A percentile compares a stretch with the other conserved stretches of the same genome.
Evolutionary conservation across 1,284 basidiomycete species (phyloP).

Genomic region (Melampsora americana): DNA sequence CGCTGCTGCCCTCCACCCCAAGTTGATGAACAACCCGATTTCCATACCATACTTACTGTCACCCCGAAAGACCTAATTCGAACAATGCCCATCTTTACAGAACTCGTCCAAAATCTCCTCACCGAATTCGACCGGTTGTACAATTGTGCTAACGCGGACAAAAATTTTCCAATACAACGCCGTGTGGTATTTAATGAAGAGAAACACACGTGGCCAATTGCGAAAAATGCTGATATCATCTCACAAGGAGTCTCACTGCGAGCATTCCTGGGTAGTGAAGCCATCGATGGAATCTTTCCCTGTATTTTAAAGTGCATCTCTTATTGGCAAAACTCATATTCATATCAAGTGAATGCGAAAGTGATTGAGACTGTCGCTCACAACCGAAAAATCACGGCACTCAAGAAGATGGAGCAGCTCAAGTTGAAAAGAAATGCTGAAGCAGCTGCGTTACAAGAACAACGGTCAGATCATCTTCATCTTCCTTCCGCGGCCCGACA

Average conservation of each 20-base stretch:
- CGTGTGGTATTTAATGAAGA: neutral
- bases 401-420: no score
- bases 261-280: neutral
- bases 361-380: no score
- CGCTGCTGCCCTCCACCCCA: neutral
- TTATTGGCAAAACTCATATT: no score
- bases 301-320: no score
- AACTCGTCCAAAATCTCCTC: neutral
- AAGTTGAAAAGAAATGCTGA: no score
- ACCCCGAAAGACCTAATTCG: neutral
- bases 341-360: no score
- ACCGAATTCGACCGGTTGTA: neutral
- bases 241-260: neutral
- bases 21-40: neutral
- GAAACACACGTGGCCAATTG: neutral
- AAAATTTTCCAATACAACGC: neutral
- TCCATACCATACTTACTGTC: neutral
- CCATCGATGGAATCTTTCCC: neutral
- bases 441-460: no score
- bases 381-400: no score
- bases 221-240: slow-evolving; percentile 4
- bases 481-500: no score
- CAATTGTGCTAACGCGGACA: neutral
- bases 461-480: no score
- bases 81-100: neutral